Base-by-base conservation (phyloP, 768 basidiomycete genomes). In the Boletus sp. region DNA sequence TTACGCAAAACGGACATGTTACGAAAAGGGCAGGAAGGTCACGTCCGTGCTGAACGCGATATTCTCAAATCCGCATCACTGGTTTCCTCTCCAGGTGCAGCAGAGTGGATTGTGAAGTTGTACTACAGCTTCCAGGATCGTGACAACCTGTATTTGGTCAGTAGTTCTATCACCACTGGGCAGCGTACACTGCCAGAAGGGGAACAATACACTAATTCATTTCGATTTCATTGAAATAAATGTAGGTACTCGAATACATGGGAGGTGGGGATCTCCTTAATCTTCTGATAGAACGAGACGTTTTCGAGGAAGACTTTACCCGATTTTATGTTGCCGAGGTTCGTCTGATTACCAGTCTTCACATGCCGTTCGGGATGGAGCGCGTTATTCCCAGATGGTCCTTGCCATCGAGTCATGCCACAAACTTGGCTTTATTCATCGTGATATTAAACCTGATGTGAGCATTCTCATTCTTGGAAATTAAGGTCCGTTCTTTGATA, bases 271-370 rank as follows among this genome's bases (percentile, higher is more conserved):
- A 98, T 77, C 85, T 98, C 64, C 84, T 99, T 53, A 97, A 97
- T 73, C 84, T 98, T 64, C 80, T 98, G 69, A 96, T 98, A 65
- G 92, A 97, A 74, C 78, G 87, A 58, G 92, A 94, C 69, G 83
- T 92, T 55, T 94, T 95, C 67, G 89, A 92, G 60, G 93, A 95
- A 79, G 83, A 87, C 66, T 94, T 94, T 73, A 87, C 91, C 57
- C 83, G 89, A 61, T 97, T 97, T 78, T 98, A 98, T 76, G 82
- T 94, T 59, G 90, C 95, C 54, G 96, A 98, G 82, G 93, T 94
- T 67, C 52, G 62, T 60, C 58, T 54, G n/a, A n/a, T 58, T 63
- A 42, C 58, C 39, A 50, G n/a, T n/a, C 59, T 67, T 58, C 58
- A 61, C 57, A 55, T 62, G 47, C 53, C 51, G 60, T 60, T 57